Base-by-base conservation (phyloP, 352 stramenopile species). In the Phytophthora vignae region DNA sequence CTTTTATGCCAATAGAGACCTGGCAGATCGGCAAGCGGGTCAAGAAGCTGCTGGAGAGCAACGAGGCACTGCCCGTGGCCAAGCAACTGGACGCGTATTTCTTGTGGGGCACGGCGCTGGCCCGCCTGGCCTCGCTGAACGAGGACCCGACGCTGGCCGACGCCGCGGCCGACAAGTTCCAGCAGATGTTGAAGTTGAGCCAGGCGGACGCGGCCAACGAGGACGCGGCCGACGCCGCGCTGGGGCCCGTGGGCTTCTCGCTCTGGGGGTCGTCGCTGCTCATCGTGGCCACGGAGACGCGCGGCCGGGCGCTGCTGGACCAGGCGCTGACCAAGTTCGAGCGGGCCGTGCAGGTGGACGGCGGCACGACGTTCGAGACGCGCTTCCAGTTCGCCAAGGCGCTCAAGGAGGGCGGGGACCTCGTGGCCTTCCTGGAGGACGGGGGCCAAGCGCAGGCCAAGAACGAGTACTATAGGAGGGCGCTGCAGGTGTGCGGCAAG, bases 11-110 rank as follows among this genome's bases (percentile, higher is more conserved):
- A 52, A 27, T 65, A 93, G 88, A 96, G 57, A 94, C 87, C 12
- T 96, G 88, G 87, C 85, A 93, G 76, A 93, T 96, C 65, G 87
- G 88, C 52, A 96, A 96, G 71, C 81, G 88, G 7, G 74, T 96
- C 46, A 96, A 96, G 73, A 85, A 82, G 64, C 71, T 94, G 52
- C 79, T 96, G 64, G 88, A 96, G 59, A 69, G 52, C 44, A 72
- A 93, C 60, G 80, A 82, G 22, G 36, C 64, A 5, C 81, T 96
- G 74, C 65, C 76, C 10, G 74, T 73, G 54, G 55, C 73, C 25
- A 87, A 93, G 65, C 78, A 85, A 53, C 67, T 94, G 46, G 88
- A 96, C 61, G 87, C 87, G 29, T 90, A 85, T 65, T 96, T 94
- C 66, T 63, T 96, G 21, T 96, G 88, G 88, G 88, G 88, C 33